Evolutionary conservation across 2,329 filamentous ascomycete genomes (phyloP).

Genomic region (Knufia petricola): DNA sequence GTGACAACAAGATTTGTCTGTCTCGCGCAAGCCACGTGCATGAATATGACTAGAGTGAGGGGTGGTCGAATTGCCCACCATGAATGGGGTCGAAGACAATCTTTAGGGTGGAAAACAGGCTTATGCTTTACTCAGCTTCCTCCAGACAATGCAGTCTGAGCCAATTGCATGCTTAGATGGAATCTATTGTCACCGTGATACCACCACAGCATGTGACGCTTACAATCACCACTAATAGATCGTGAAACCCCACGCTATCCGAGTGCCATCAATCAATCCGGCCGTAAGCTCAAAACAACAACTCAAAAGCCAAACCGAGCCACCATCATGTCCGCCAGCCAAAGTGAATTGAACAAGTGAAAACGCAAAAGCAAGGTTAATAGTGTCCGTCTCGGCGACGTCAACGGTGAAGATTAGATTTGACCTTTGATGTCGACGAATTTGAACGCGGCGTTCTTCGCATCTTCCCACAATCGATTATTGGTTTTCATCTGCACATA

Average conservation of each 20-base stretch:
- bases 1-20: too few relatives aligned
- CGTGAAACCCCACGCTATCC: slow-evolving; percentile 1
- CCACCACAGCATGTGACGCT: background rate
- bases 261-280: too few relatives aligned
- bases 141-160: too few relatives aligned
- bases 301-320: too few relatives aligned
- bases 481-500: slow-evolving; percentile 63
- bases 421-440: slow-evolving; percentile 96
- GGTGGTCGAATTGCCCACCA: too few relatives aligned
- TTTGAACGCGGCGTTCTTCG: slow-evolving; percentile 65
- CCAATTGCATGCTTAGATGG: too few relatives aligned
- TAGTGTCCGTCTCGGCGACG: slow-evolving; percentile 1
- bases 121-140: too few relatives aligned
- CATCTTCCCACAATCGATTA: slow-evolving; percentile 70
- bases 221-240: background rate
- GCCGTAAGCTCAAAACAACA: too few relatives aligned
- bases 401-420: slow-evolving; percentile 42
- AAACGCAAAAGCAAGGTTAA: slow-evolving; percentile 8
- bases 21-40: too few relatives aligned
- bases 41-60: too few relatives aligned
- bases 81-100: too few relatives aligned
- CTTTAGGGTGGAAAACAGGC: too few relatives aligned
- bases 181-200: background rate
- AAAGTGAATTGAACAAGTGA: slow-evolving; percentile 1
- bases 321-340: background rate